Evolutionary conservation across 257 asterid species (phyloP).

Genomic region (Solanum chiquidenum): DNA sequence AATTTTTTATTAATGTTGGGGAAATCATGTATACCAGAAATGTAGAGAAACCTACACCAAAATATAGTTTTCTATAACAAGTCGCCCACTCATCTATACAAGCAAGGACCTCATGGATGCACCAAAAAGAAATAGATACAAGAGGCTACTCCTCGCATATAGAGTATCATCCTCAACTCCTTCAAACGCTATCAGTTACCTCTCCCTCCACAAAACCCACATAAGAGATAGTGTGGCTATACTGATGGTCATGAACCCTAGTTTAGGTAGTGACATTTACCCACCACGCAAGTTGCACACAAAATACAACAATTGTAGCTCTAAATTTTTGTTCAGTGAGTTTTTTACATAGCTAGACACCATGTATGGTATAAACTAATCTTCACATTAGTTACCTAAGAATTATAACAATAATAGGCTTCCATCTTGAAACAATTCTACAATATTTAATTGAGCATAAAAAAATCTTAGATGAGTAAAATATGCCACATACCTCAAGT

Average conservation of each 20-base stretch:
- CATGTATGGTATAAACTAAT: neutral
- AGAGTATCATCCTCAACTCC: neutral
- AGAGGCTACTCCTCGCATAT: neutral
- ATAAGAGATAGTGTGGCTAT: neutral
- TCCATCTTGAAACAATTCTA: neutral
- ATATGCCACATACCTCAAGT: conserved; percentile 51
- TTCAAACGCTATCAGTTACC: neutral
- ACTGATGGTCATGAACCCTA: neutral
- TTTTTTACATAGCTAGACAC: neutral
- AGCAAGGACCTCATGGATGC: neutral
- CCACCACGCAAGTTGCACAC: neutral
- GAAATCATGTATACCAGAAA: neutral
- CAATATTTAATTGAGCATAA: neutral
- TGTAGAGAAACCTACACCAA: neutral
- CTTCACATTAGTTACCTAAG: neutral
- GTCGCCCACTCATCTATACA: neutral
- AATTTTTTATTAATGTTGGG: neutral
- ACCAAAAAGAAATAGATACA: neutral
- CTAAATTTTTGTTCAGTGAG: neutral
- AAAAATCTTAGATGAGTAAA: neutral
- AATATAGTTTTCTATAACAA: neutral
- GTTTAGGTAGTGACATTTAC: neutral
- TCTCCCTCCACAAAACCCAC: neutral
- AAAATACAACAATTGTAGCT: neutral
- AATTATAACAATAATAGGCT: neutral